These are phyloP conservation scores for Termitomyces heimii DNA, from an alignment of 768 basidiomycete genomes.

Conservation along the genomic window DNA sequence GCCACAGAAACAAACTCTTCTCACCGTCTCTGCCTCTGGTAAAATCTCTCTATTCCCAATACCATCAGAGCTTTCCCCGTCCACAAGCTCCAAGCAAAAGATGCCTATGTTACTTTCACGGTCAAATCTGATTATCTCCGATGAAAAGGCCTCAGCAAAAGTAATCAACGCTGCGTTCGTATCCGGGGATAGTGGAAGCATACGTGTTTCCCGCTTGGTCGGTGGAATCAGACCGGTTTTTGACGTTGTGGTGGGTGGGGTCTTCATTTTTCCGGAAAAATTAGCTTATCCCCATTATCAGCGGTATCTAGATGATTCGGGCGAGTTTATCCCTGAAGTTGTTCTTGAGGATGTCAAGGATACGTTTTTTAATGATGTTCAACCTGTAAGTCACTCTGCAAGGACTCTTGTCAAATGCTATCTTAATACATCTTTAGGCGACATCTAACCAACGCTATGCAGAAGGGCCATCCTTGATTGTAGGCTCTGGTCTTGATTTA, in stretches of 20 bases:
- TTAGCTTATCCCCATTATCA: conserved; percentile 19
- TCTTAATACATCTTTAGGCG: conserved; percentile 22
- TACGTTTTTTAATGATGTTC: not conserved
- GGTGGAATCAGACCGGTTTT: conserved; percentile 57
- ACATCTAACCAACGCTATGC: conserved; percentile 59
- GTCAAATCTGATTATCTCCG: conserved; percentile 36
- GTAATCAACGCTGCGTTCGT: conserved; percentile 45
- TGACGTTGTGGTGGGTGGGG: conserved; percentile 46
- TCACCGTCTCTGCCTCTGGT: conserved; percentile 55
- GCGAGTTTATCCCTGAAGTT: conserved; percentile 47
- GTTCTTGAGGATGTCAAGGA: conserved; percentile 33
- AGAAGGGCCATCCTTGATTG: conserved; percentile 54
- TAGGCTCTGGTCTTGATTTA: conserved; percentile 61
- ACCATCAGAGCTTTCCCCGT: conserved; percentile 35
- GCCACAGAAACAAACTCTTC: conserved; percentile 32
- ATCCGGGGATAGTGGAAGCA: conserved; percentile 29
- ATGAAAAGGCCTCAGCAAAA: conserved; percentile 31
- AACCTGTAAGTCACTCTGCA: not conserved
- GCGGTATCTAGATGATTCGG: conserved; percentile 50
- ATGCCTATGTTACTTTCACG: conserved; percentile 47
- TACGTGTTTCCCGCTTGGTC: conserved; percentile 49
- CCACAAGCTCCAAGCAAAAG: conserved; percentile 35
- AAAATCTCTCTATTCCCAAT: conserved; percentile 53
- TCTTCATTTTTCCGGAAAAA: not conserved
- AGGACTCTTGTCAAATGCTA: not conserved